Evolutionary conservation across 1,284 basidiomycete species (phyloP), one percentile per base, ranked within the genome.

Genomic region (Apiotrichum porosum): DNA sequence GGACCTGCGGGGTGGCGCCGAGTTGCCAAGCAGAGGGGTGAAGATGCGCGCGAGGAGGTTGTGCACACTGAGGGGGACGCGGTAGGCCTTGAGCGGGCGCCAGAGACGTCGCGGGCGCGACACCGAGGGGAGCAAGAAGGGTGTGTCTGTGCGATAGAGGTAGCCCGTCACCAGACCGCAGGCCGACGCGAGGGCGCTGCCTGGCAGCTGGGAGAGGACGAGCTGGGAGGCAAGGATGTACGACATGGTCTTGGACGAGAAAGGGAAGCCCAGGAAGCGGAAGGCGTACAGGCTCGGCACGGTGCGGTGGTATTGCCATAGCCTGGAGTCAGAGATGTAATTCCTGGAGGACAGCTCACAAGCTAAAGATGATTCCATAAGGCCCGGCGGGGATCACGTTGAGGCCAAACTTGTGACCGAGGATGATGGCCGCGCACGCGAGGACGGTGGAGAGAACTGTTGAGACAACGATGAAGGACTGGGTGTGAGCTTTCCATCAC

Each of bases 221-320:
- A 91, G 78, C 86, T 91, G 61, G 2, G 78, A 65, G 14, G 82
- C 84, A 9, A 86, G 71, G 31, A 85, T 66, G 65, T 86, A 88
- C 3, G 76, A 76, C 62, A 85, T 81, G 31, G 79, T 77, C 68
- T 92, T 91, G 77, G 85, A 86, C 52, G 78, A 83, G 52, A 89
- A 71, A 9, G 80, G 73, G n/a, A 89, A 54, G 5, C 86, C 85
- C 53, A 88, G 84, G 19, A 91, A 76, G 24, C 80, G 78, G 71
- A 86, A 87, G 37, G 77, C 77, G 71, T 92, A 93, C 4, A 82
- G 77, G 0, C 82, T 74, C 0, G 89, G 89, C 1, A 90, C 81
- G 33, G 87, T 79, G 43, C 86, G 78, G 47, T 80, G 80, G 69
- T 85, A 85, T 63, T 91, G 89, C 71, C 87, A 92, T 38, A 91